Evolutionary conservation across 169 alveolate species (phyloP).

Genomic region (Plasmodium inui): DNA sequence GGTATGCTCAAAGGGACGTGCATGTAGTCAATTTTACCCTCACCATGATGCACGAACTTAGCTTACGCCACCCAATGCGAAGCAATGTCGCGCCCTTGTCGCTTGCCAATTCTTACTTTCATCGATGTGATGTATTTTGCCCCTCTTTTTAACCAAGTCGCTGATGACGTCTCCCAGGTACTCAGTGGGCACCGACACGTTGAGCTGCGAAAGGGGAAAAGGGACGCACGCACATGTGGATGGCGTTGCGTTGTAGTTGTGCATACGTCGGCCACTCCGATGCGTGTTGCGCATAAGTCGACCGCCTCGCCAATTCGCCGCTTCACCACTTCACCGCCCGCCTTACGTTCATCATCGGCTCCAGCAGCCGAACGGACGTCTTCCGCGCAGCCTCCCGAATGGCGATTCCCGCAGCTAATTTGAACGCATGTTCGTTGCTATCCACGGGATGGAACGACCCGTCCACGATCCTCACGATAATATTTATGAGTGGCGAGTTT

Average conservation of each 20-base stretch:
- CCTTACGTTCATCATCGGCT: constrained; percentile 92
- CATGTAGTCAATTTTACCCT: neutral
- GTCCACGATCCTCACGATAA: constrained; percentile 85
- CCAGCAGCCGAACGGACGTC: constrained; percentile 87
- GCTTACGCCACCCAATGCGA: neutral
- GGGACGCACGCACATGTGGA: neutral
- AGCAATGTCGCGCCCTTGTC: neutral
- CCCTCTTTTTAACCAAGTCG: constrained; percentile 86
- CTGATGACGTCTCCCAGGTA: constrained; percentile 86
- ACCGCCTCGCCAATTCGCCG: neutral
- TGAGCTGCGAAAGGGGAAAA: constrained; percentile 34
- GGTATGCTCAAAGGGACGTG: neutral
- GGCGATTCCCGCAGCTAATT: constrained; percentile 89
- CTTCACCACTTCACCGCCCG: neutral
- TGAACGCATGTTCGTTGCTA: constrained; percentile 91
- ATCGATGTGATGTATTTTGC: constrained; percentile 75
- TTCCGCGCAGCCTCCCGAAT: constrained; percentile 88
- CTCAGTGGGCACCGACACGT: constrained; percentile 87
- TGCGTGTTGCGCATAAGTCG: neutral
- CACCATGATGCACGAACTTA: neutral
- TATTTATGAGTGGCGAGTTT: constrained; percentile 88
- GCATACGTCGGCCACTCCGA: neutral
- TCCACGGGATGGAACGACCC: constrained; percentile 92
- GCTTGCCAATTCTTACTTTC: constrained; percentile 46
- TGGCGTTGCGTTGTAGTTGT: neutral